phyloP scores from a whole-genome alignment of 331 rosid species.

The Pyracantha coccinea region DNA sequence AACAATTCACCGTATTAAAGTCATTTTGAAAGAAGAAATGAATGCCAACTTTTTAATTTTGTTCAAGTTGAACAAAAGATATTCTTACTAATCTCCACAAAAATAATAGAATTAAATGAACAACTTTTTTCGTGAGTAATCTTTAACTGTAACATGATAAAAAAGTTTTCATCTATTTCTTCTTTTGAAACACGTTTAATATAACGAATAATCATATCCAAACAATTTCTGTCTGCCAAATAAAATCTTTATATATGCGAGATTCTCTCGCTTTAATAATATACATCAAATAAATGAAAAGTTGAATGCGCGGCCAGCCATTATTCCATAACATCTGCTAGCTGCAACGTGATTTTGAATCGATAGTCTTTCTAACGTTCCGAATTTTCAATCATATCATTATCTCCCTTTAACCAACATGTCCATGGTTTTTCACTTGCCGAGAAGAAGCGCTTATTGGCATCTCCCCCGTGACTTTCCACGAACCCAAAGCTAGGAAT shows the following conservation, averaged over 20 bases:
- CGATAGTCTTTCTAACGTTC: background rate
- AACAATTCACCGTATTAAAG: too few species aligned
- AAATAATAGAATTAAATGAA: too few species aligned
- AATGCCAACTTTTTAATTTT: background rate
- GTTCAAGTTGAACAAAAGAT: background rate
- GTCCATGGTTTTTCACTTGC: background rate
- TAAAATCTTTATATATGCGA: too few species aligned
- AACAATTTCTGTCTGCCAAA: too few species aligned
- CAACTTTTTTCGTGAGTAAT: background rate
- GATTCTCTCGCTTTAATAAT: too few species aligned
- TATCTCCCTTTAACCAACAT: too few species aligned
- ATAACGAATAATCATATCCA: too few species aligned
- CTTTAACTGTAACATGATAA: background rate
- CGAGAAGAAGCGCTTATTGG: conserved; percentile 15
- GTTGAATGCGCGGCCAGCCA: background rate
- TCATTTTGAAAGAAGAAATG: background rate
- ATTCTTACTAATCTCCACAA: too few species aligned
- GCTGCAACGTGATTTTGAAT: background rate
- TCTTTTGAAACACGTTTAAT: too few species aligned
- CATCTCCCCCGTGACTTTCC: background rate
- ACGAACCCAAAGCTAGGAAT: conserved; percentile 11
- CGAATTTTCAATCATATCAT: background rate
- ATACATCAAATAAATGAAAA: too few species aligned
- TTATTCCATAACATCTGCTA: background rate
- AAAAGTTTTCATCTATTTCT: background rate